Base-by-base conservation (phyloP, 768 basidiomycete genomes). In the Leccinum broughii region DNA sequence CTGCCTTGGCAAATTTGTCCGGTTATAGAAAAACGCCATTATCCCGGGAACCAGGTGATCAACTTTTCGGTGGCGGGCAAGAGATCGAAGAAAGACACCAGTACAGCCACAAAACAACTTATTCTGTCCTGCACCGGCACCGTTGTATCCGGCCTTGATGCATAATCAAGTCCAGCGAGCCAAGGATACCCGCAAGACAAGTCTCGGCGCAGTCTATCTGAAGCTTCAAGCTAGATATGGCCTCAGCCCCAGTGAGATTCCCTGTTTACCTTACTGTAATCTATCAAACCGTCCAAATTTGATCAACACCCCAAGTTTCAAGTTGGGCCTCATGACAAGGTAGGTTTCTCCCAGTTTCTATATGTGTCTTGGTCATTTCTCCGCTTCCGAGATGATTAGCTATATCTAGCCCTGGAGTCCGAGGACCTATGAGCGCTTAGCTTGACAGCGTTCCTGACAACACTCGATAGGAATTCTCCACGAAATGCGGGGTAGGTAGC, bases 391-490 rank as follows among this genome's bases (percentile, higher is more conserved):
- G 62, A 54, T 28, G 20, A 30, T 57, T 8, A 24, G n/a, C 39
- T 61, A 17, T 57, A 17, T 57, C 51, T 37, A 49, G 28, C 28
- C 60, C 22, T 60, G 59, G 59, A 57, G 55, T 51, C 22, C 39
- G 50, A 57, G 50, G 37, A 35, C 13, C 6, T 32, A 35, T 28
- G 44, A 28, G 51, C n/a, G 30, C 10, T 53, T 35, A 62, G 24
- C 51, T 50, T 17, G 46, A 32, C 51, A 49, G 13, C 17, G 52
- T 57, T 26, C 62, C 61, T 62, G 48, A 32, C 37, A 53, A 62
- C 55, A 37, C 28, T 55, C 52, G 51, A 52, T 24, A 46, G 50
- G 14, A 50, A 35, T 39, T 49, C 52, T 7, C 24, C 17, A 44
- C 52, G 24, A 13, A 14, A 51, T 61, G 39, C 20, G 59, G 53